phyloP scores from a whole-genome alignment of 2,329 filamentous ascomycete species.

The Macrophomina phaseolina region DNA sequence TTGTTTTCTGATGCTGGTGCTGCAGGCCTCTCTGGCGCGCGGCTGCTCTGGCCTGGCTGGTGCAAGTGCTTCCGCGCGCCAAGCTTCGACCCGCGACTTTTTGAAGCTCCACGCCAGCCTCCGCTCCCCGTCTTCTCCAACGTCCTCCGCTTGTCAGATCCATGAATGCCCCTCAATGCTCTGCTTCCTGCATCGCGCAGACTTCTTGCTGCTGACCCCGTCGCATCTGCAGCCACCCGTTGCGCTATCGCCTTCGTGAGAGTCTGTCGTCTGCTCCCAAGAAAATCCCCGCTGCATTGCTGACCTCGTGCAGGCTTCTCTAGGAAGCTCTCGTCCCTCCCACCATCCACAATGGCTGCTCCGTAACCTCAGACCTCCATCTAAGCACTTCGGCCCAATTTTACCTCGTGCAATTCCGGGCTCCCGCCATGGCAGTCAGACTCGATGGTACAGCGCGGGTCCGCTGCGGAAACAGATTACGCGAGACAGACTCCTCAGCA shows the following conservation, averaged over 20 bases:
- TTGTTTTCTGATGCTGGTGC: neutral
- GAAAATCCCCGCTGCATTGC: neutral
- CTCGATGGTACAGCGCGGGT: neutral
- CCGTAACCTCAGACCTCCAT: neutral
- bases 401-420: neutral
- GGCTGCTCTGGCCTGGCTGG: neutral
- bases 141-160: neutral
- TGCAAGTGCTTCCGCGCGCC: neutral
- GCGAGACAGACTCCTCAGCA: neutral
- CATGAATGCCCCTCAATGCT: conserved; percentile 26
- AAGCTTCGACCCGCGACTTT: conserved; percentile 9
- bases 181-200: conserved; percentile 18
- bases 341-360: neutral
- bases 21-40: conserved; percentile 2
- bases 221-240: neutral
- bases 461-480: no score
- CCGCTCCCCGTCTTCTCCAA: neutral
- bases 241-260: neutral
- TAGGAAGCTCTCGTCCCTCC: neutral
- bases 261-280: neutral
- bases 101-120: neutral
- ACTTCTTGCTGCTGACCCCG: conserved; percentile 1
- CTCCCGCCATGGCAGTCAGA: neutral
- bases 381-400: neutral
- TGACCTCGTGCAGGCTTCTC: neutral